These are phyloP conservation scores for Groenewaldozyma tartarivorans DNA, from an alignment of 805 yeast species.

Conservation along the genomic window DNA sequence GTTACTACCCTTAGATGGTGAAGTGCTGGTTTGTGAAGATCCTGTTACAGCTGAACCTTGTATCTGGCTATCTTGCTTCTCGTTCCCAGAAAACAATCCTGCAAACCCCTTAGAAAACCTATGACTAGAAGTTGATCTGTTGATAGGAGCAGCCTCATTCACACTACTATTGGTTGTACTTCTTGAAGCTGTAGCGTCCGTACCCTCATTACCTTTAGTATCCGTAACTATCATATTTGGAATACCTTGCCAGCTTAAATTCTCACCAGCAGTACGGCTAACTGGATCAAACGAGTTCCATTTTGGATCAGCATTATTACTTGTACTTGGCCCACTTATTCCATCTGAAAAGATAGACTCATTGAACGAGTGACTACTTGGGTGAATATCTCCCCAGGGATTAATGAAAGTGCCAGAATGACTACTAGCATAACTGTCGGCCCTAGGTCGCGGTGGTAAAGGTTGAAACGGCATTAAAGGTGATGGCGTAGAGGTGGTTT, in stretches of 20 bases:
- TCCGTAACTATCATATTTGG: background rate
- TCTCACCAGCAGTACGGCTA: background rate
- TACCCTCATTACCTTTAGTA: too few relatives aligned
- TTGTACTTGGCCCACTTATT: background rate
- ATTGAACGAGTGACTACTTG: conserved; percentile 4
- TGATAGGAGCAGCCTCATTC: background rate
- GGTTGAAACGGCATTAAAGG: background rate
- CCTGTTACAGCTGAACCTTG: conserved; percentile 7
- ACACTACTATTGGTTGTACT: too few relatives aligned
- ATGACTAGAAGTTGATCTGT: conserved; percentile 5
- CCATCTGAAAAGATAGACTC: conserved; percentile 1
- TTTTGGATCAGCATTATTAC: too few relatives aligned
- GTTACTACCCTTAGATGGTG: background rate
- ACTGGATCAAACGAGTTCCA: background rate
- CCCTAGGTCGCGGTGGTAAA: conserved; percentile 7
- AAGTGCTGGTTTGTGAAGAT: background rate
- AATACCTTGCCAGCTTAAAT: background rate
- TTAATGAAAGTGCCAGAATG: conserved; percentile 4
- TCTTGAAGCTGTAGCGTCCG: background rate
- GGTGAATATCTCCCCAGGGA: conserved; percentile 7
- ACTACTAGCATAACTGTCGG: conserved; percentile 15
- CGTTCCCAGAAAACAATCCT: conserved; percentile 13
- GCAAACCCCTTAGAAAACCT: conserved; percentile 15
- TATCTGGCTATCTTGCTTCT: background rate
- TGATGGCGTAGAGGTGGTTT: background rate